Percentiles rank a stretch among this genome's conserved stretches.
These are phyloP conservation scores for Drechslerella dactyloides DNA, from an alignment of 2,329 filamentous ascomycete genomes.

Conservation along the genomic window DNA sequence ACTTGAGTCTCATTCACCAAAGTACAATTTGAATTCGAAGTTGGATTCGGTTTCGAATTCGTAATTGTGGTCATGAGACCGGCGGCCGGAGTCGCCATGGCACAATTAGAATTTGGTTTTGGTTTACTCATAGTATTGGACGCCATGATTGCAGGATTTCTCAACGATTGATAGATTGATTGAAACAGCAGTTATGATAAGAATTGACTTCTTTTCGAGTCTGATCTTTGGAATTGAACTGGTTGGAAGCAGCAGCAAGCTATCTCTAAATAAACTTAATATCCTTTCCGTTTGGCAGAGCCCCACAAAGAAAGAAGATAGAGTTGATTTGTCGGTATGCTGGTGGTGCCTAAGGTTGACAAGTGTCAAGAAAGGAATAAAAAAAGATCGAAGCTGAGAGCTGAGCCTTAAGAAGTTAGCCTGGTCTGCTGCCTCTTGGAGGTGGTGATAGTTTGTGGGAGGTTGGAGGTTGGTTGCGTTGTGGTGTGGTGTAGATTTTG, in stretches of 20 bases:
- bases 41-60: slow-evolving; percentile 51
- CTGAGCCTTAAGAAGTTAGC: slow-evolving; percentile 4
- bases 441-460: background rate
- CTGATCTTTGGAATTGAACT: slow-evolving; percentile 47
- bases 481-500: slow-evolving; percentile 50
- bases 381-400: slow-evolving; percentile 11
- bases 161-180: slow-evolving; percentile 41
- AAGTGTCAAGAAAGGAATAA: slow-evolving; percentile 16
- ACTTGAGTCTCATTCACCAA: slow-evolving; percentile 51
- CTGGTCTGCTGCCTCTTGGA: background rate
- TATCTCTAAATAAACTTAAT: slow-evolving; percentile 52
- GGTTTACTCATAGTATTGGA: slow-evolving; percentile 51
- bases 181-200: slow-evolving; percentile 19
- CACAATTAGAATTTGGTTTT: slow-evolving; percentile 52
- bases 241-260: slow-evolving; percentile 44
- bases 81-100: slow-evolving; percentile 43
- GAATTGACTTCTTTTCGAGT: slow-evolving; percentile 39
- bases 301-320: slow-evolving; percentile 50
- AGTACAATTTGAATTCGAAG: slow-evolving; percentile 52
- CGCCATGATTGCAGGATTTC: slow-evolving; percentile 51
- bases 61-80: slow-evolving; percentile 50
- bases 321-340: slow-evolving; percentile 51
- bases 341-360: slow-evolving; percentile 10
- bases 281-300: slow-evolving; percentile 47
- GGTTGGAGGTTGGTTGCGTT: slow-evolving; percentile 4